Base-by-base conservation (phyloP, 1,284 basidiomycete genomes). In the Boletus albobrunnescens region DNA sequence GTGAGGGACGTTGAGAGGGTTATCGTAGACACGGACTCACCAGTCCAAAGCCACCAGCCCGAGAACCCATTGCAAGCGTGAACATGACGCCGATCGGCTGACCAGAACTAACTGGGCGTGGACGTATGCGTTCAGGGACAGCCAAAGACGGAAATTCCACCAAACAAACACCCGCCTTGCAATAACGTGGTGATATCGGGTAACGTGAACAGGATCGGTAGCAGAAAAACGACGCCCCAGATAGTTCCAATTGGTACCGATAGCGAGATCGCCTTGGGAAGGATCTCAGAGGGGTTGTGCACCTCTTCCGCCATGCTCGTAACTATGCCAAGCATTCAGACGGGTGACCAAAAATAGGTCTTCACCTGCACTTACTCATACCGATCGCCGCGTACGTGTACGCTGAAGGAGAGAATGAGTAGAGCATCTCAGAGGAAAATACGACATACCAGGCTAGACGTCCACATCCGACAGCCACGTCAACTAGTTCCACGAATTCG, bases 161-260 rank as follows among this genome's bases (percentile, higher is more conserved):
- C n/a, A 19, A 7, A 14, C 6, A 9, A 17, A 39, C 46, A 55
- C n/a, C n/a, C 46, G 52, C 77, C 76, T 46, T 70, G 64, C 37
- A 84, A 70, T 23, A 87, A 71, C 2, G 65, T 71, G 13, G 67
- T 53, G 35, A 83, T 72, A 56, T 87, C 80, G 9, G 74, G 77
- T 26, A 86, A 67, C 32, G 79, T 81, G 57, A 88, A 89, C 17
- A 85, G 65, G n/a, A 89, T 76, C 1, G 80, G 78, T 42, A 87
- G 71, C 31, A 87, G 68, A 61, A 84, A 84, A 16, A 83, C 48
- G n/a, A 84, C 71, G 0, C 81, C 80, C 2, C 70, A 70, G 5
- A 76, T 51, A 1, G 79, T 69, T 2, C 84, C 83, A 36, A 87
- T 82, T 3, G 79, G 75, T 23, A 87, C 74, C 0, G 83, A 80